Base-by-base conservation (phyloP, 805 yeast genomes). In the Saccharomycopsis amapae region DNA sequence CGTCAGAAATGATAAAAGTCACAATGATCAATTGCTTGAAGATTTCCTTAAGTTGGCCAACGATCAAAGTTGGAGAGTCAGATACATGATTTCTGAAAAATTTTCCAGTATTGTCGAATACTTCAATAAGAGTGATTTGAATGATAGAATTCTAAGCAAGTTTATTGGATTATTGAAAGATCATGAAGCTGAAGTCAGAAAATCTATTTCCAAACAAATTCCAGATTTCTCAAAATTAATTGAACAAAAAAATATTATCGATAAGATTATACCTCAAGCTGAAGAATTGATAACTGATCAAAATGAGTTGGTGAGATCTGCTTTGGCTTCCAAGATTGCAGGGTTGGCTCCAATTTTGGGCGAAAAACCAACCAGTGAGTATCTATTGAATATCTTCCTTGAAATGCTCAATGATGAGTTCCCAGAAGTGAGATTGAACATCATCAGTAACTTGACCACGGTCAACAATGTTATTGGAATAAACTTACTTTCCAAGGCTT, bases 21-120 rank as follows among this genome's bases (percentile, higher is more conserved):
- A 80, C 61, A 73, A 78, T 55, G 71, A 75, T 40, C 84, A 81
- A 54, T 69, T 84, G 48, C 70, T 84, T 51, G 68, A 72, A 42
- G 75, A 81, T 53, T 73, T 95, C 2, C 72, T 82, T 53, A 77
- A 78, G 53, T 72, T 93, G 54, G 81, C 86, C 48, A 76, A 73
- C 53, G 98, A 93, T 67, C 87, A 85, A 64, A 83, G 95, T 59
- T 93, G 99, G 99, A 80, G 98, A 64, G 97, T 93, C 47, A 81
- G 98, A 59, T 93, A 90, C 66, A 88, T 93, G 81, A 95, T 95
- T 28, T 96, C 97, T n/a, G 97, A 90, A 62, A 75, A 88, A 57
- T 89, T 88, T 59, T 85, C 81, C 55, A 69, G 71, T 52, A 74
- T 93, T 50, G 86, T 94, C 1, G 56, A 66, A 15, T 79, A 78